phyloP scores from a whole-genome alignment of 257 asterid species.

The Ilex asprella region DNA sequence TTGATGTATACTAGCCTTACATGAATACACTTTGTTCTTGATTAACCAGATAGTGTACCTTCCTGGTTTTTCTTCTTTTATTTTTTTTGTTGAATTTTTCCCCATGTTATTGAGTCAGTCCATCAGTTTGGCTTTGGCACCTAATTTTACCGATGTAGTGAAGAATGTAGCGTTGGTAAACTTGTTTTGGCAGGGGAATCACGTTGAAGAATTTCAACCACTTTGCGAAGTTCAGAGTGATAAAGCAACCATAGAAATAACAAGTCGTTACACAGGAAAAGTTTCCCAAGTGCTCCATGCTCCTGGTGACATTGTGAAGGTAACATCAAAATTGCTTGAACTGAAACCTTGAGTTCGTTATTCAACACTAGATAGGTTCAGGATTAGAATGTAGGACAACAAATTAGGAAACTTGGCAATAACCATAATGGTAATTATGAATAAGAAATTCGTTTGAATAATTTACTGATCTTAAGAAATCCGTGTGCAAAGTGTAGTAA shows the following conservation, averaged over 20 bases:
- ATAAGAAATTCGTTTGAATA: no score
- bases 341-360: background rate
- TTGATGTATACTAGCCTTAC: no score
- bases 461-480: no score
- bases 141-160: no score
- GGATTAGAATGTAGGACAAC: background rate
- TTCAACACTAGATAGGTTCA: no score
- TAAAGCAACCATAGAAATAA: conserved; percentile 95
- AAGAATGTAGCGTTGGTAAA: background rate
- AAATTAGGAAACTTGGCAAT: background rate
- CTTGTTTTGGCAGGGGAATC: conserved; percentile 59
- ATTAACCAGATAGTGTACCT: no score
- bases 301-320: conserved; percentile 90
- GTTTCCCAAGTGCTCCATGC: conserved; percentile 58
- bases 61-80: background rate
- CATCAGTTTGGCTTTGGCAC: no score
- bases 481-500: no score
- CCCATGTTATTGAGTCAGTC: no score
- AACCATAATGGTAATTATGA: no score
- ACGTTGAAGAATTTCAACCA: conserved; percentile 92
- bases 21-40: no score
- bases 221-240: conserved; percentile 99
- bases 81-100: no score
- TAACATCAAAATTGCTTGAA: conserved; percentile 15
- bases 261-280: conserved; percentile 90